Evolutionary conservation across 331 rosid species (phyloP).

Genomic region (Malus hybrid): DNA sequence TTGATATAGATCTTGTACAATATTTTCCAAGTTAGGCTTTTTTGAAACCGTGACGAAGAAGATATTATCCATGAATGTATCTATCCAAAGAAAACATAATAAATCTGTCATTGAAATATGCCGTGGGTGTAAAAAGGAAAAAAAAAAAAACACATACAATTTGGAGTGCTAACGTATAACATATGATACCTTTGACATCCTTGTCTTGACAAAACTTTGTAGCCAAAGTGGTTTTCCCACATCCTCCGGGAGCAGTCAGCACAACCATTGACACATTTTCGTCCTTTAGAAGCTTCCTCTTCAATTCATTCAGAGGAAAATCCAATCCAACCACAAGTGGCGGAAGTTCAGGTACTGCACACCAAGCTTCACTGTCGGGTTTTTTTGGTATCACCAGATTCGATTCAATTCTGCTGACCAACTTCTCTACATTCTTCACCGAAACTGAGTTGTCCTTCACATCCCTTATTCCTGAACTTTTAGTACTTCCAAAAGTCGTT

Average conservation of each 20-base stretch:
- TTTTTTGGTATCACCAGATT: background rate
- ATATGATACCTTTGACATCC: constrained; percentile 15
- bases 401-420: background rate
- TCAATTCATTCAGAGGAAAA: constrained; percentile 16
- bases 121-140: background rate
- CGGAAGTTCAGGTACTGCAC: background rate
- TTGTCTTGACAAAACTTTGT: constrained; percentile 8
- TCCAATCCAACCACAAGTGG: background rate
- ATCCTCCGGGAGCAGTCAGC: constrained; percentile 63
- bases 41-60: constrained; percentile 38
- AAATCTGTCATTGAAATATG: background rate
- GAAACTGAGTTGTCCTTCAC: background rate
- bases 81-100: background rate
- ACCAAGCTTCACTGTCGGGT: background rate
- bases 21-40: constrained; percentile 28
- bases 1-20: constrained; percentile 21
- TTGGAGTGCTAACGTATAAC: background rate
- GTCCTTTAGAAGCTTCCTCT: constrained; percentile 11
- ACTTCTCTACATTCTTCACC: background rate
- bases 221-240: constrained; percentile 40
- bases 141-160: background rate
- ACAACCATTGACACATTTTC: constrained; percentile 5
- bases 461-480: background rate
- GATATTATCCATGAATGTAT: constrained; percentile 21
- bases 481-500: background rate